These are phyloP conservation scores for Podaxis sp. DNA, from an alignment of 768 basidiomycete genomes.

Conservation along the genomic window DNA sequence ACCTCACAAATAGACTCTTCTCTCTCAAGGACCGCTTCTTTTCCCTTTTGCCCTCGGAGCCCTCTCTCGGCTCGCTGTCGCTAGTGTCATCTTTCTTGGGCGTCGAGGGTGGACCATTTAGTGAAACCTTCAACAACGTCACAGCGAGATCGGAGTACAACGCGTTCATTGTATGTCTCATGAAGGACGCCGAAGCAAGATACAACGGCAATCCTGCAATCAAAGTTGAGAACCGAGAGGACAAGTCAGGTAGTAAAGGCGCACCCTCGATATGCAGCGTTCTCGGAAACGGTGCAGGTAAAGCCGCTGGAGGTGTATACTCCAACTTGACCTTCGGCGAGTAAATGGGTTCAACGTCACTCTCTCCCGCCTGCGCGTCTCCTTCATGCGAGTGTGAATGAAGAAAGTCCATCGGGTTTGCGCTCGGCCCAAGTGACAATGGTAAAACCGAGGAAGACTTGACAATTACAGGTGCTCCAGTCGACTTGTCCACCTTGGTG, in stretches of 20 bases:
- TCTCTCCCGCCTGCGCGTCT: slow-evolving; percentile 26
- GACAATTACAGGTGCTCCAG: slow-evolving; percentile 29
- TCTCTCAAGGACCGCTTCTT: slow-evolving; percentile 41
- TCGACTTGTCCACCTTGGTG: slow-evolving; percentile 47
- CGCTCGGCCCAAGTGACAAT: slow-evolving; percentile 16
- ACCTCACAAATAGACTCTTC: slow-evolving; percentile 54
- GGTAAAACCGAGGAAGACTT: slow-evolving; percentile 9
- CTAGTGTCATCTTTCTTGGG: neutral
- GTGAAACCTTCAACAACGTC: slow-evolving; percentile 47
- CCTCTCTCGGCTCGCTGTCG: neutral
- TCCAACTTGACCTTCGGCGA: slow-evolving; percentile 58
- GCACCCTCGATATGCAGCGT: slow-evolving; percentile 71
- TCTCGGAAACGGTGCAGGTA: slow-evolving; percentile 69
- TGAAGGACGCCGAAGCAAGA: slow-evolving; percentile 63
- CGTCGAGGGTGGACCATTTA: slow-evolving; percentile 28
- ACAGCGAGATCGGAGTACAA: slow-evolving; percentile 67
- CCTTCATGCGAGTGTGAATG: slow-evolving; percentile 25
- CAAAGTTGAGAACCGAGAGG: neutral
- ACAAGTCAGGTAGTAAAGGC: slow-evolving; percentile 9
- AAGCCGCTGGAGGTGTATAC: slow-evolving; percentile 65
- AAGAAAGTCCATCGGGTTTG: slow-evolving; percentile 21
- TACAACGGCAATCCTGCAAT: slow-evolving; percentile 66
- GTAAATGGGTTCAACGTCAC: slow-evolving; percentile 52
- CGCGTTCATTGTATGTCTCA: slow-evolving; percentile 74
- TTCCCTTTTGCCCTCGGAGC: slow-evolving; percentile 11